These are phyloP conservation scores for Lathyrus sativus DNA, from an alignment of 306 rosid genomes.

Conservation along the genomic window DNA sequence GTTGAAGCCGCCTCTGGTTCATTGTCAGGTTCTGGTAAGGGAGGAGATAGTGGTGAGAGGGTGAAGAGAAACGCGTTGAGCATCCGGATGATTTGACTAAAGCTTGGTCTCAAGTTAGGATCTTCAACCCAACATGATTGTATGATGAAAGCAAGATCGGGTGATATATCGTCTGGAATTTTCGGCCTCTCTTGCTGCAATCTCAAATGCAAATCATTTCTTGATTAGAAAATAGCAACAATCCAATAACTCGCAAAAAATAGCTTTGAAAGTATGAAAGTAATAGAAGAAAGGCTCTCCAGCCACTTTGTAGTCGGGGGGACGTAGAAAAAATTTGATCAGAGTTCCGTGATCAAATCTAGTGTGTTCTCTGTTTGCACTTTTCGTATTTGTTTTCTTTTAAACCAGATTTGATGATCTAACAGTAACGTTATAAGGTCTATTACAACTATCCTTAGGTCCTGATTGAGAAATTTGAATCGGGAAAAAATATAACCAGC, in stretches of 20 bases:
- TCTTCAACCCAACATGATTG: conserved; percentile 98
- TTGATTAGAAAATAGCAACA: conserved; percentile 38
- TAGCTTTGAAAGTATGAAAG: background rate
- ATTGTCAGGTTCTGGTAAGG: conserved; percentile 49
- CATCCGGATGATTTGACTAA: conserved; percentile 84
- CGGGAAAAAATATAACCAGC: conserved; percentile 24
- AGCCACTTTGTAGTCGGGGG: no score
- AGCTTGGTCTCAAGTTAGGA: conserved; percentile 81
- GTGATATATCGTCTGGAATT: conserved; percentile 73
- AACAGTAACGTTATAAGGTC: background rate
- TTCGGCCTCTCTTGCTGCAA: conserved; percentile 91
- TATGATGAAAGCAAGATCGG: conserved; percentile 75
- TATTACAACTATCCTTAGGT: conserved; percentile 21
- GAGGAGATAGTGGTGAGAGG: conserved; percentile 58
- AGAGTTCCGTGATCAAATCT: no score
- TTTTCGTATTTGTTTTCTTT: no score
- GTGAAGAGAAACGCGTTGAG: conserved; percentile 73
- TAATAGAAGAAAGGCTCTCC: no score
- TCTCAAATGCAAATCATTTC: conserved; percentile 41
- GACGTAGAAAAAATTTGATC: no score
- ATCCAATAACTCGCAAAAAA: conserved; percentile 2
- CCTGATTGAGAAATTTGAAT: conserved; percentile 19
- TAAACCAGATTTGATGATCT: no score
- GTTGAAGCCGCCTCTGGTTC: conserved; percentile 55
- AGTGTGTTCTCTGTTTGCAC: no score